A percentile compares a stretch with the other conserved stretches of the same genome.
Conservation (phyloP, 257 asterid species). For the Solanum appendiculatum region DNA sequence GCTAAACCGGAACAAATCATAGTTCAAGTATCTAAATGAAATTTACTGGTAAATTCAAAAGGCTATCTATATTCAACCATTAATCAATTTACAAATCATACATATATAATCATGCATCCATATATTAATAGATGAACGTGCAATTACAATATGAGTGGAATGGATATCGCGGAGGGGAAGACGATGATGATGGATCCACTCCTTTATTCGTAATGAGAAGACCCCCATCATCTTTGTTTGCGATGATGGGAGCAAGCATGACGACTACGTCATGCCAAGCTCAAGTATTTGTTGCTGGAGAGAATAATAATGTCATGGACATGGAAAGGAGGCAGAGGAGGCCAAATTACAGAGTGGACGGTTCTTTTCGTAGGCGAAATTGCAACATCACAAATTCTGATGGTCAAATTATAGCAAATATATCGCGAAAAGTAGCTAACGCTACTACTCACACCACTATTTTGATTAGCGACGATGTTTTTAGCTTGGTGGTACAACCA, state of each 20-base stretch:
- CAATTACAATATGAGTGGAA: constrained; percentile 25
- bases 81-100: neutral
- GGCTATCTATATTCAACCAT: neutral
- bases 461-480: constrained; percentile 25
- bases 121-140: neutral
- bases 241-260: neutral
- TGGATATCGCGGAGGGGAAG: constrained; percentile 19
- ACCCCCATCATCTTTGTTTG: constrained; percentile 5
- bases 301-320: neutral
- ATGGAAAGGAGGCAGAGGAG: neutral
- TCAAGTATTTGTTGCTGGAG: constrained; percentile 6
- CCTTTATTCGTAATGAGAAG: constrained; percentile 22
- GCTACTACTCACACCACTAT: neutral
- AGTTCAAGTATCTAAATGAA: neutral
- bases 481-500: constrained; percentile 16
- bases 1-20: neutral
- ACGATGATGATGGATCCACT: neutral
- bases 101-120: neutral
- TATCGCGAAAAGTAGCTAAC: constrained; percentile 16
- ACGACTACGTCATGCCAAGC: constrained; percentile 14
- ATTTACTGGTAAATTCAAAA: neutral
- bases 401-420: constrained; percentile 12
- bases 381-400: constrained; percentile 12
- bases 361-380: constrained; percentile 22
- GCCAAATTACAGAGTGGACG: constrained; percentile 12